Percentiles rank a stretch among this genome's conserved stretches.
These are phyloP conservation scores for Grosmannia serpens DNA, from an alignment of 2,329 filamentous ascomycete species.

Conservation along the genomic window DNA sequence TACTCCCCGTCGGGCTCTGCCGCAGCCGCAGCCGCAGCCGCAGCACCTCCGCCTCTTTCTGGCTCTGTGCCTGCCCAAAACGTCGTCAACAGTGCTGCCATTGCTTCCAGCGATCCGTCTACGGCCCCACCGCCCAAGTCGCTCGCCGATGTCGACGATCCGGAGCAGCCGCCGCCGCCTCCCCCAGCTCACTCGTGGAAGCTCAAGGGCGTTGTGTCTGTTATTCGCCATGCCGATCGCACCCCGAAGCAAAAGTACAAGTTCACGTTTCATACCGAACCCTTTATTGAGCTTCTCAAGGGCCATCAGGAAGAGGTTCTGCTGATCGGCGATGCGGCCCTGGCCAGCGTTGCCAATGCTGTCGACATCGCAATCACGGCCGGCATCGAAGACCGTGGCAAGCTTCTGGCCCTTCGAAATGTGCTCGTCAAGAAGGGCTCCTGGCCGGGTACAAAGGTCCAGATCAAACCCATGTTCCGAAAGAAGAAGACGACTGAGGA, in stretches of 20 bases:
- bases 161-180: slow-evolving; percentile 49
- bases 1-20: background rate
- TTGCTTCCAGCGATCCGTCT: background rate
- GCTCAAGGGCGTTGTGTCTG: slow-evolving; percentile 91
- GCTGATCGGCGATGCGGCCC: slow-evolving; percentile 78
- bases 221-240: slow-evolving; percentile 90
- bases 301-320: slow-evolving; percentile 95
- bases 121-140: background rate
- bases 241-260: slow-evolving; percentile 99
- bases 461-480: slow-evolving; percentile 98
- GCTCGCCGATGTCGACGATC: slow-evolving; percentile 11
- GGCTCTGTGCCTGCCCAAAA: background rate
- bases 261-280: slow-evolving; percentile 94
- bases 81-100: background rate
- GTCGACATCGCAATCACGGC: slow-evolving; percentile 70
- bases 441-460: slow-evolving; percentile 94
- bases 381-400: slow-evolving; percentile 72
- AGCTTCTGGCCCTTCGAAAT: slow-evolving; percentile 75
- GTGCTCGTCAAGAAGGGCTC: slow-evolving; percentile 85
- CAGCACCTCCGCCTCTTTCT: background rate
- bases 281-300: slow-evolving; percentile 88
- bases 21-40: background rate
- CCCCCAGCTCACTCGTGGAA: slow-evolving; percentile 92
- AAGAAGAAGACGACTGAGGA: slow-evolving; percentile 62
- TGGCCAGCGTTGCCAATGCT: slow-evolving; percentile 80